These are phyloP conservation scores for Penicillium freii DNA, from an alignment of 2,329 filamentous ascomycete genomes.

Conservation along the genomic window DNA sequence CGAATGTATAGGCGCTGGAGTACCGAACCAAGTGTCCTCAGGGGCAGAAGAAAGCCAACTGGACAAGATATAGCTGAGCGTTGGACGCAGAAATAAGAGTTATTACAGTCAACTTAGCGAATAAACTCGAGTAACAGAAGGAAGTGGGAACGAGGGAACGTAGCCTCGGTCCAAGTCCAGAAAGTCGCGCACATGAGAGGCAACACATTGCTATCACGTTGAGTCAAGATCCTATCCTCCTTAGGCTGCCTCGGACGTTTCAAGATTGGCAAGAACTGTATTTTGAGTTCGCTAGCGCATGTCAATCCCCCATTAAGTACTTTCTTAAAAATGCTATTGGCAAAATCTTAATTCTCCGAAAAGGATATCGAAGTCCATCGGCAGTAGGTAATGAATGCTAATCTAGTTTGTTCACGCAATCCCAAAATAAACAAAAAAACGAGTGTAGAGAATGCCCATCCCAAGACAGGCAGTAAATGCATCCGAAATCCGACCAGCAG, in stretches of 20 bases:
- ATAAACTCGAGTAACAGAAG: too few species aligned
- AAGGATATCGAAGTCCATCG: conserved; percentile 25
- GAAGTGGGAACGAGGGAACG: too few species aligned
- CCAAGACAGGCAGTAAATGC: conserved; percentile 5
- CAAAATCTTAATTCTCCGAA: conserved; percentile 1
- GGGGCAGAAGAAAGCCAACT: too few species aligned
- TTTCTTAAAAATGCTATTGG: not conserved
- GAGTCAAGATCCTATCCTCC: not conserved
- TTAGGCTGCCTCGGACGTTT: not conserved
- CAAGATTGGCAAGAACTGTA: not conserved
- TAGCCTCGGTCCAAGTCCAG: too few species aligned
- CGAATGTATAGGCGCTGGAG: too few species aligned
- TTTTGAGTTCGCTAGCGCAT: not conserved
- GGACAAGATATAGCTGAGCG: too few species aligned
- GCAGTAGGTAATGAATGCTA: conserved; percentile 3
- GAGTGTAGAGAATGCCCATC: conserved; percentile 1
- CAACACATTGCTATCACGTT: too few species aligned
- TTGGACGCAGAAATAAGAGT: too few species aligned
- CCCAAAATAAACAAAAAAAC: not conserved
- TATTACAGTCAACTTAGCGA: too few species aligned
- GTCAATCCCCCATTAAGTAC: not conserved
- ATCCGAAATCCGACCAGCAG: conserved; percentile 7
- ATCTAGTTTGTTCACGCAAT: not conserved
- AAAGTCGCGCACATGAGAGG: too few species aligned
- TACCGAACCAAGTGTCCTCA: too few species aligned